Base-by-base conservation (phyloP, 768 basidiomycete genomes). In the Leucogyrophana mollusca region DNA sequence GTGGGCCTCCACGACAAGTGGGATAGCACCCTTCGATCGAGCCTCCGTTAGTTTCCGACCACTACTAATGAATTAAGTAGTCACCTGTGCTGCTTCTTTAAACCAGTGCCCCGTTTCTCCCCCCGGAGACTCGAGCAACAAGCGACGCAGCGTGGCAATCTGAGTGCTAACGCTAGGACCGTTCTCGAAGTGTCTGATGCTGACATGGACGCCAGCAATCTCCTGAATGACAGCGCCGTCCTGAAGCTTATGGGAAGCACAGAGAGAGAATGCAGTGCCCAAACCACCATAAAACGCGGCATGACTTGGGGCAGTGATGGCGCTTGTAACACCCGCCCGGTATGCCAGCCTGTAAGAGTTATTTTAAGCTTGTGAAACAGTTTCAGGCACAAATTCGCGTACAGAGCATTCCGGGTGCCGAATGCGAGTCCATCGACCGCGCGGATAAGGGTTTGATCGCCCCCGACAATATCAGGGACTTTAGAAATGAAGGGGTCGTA, bases 81-180 rank as follows among this genome's bases (percentile, higher is more conserved):
- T 66, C 33, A 80, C 84, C 62, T 76, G 56, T 20, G 66, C 62
- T 47, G 77, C 75, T 37, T 72, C 64, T 43, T 66, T 57, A 57
- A 84, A 76, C 34, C 52, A 59, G 20, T 37, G 20, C 35, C 35
- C 35, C 2, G 54, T 53, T 20, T 52, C 46, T 24, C 50, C 52
- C 3, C 36, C 36, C 10, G 45, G 30, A 9, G 48, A 44, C 10
- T 56, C 70, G 8, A 84, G 67, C 7, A 95, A 69, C 32, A 92
- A 68, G 7, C 75, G 70, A 1, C 92, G 77, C 36, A 96, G 68
- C 4, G 80, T 72, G 11, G 84, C 85, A 50, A 95, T 83, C 54
- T 92, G 82, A n/a, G 84, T 87, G 64, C 91, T 91, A 23, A 91
- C 73, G 49, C 88, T 87, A 0, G 74, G 43, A 3, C 61, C 57